Conservation (phyloP, 306 rosid species). For the Quercus dentata region DNA sequence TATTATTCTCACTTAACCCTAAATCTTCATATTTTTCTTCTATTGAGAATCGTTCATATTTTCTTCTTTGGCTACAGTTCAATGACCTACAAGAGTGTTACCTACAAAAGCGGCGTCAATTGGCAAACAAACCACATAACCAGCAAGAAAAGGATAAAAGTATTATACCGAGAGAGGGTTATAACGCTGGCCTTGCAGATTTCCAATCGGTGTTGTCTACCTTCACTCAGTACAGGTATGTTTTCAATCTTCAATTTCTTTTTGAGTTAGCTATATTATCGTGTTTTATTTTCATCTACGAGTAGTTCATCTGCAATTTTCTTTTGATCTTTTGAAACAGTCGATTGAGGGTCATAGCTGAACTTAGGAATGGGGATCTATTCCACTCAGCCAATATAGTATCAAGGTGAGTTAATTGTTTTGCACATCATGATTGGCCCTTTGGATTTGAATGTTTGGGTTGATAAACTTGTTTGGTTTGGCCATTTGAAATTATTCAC, state of each 20-base stretch:
- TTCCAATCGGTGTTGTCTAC: slow-evolving; percentile 90
- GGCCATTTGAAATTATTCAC: background rate
- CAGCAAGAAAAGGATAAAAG: slow-evolving; percentile 56
- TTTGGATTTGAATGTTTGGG: background rate
- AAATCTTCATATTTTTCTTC: background rate
- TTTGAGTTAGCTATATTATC: background rate
- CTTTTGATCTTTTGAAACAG: slow-evolving; percentile 46
- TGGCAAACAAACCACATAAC: slow-evolving; percentile 55
- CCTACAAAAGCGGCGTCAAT: slow-evolving; percentile 81
- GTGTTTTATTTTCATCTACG: background rate
- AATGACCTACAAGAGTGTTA: slow-evolving; percentile 94
- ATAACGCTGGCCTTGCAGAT: slow-evolving; percentile 76
- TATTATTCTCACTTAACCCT: no score
- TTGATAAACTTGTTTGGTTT: background rate
- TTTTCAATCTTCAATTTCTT: slow-evolving; percentile 13
- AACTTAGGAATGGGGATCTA: slow-evolving; percentile 83
- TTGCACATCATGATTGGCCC: background rate
- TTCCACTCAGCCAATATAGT: slow-evolving; percentile 95
- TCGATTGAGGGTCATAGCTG: slow-evolving; percentile 92
- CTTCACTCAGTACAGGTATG: slow-evolving; percentile 85
- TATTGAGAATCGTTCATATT: slow-evolving; percentile 17
- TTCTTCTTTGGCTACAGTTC: slow-evolving; percentile 54
- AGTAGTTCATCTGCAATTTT: background rate
- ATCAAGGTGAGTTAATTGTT: slow-evolving; percentile 68
- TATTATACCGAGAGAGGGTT: slow-evolving; percentile 70